Evolutionary conservation across 1,284 basidiomycete species (phyloP).

Genomic region (Porogramme epimiltina): DNA sequence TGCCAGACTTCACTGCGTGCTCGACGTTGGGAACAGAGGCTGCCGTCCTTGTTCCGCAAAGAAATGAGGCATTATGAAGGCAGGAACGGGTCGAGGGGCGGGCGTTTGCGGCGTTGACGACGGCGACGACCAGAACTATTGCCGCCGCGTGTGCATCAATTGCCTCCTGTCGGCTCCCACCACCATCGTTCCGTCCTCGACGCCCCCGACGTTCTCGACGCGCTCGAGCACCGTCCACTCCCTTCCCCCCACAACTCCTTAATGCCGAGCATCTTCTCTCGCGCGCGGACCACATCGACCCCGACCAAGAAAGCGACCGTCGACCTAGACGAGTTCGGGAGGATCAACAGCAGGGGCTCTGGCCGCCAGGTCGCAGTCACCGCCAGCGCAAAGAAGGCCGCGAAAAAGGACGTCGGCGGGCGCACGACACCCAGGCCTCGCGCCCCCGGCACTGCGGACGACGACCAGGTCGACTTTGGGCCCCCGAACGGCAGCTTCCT

Average conservation of each 20-base stretch:
- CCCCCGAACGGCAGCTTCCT: slow-evolving; percentile 68
- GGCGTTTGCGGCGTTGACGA: slow-evolving; percentile 17
- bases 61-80: slow-evolving; percentile 7
- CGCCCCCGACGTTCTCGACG: slow-evolving; percentile 17
- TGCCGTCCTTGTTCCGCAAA: slow-evolving; percentile 15
- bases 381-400: slow-evolving; percentile 40
- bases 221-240: slow-evolving; percentile 28
- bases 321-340: slow-evolving; percentile 66
- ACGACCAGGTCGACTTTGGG: slow-evolving; percentile 38
- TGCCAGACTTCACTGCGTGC: not conserved
- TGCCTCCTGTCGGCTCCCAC: slow-evolving; percentile 22
- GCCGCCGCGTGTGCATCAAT: slow-evolving; percentile 21
- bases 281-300: slow-evolving; percentile 53
- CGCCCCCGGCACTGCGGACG: slow-evolving; percentile 20
- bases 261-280: slow-evolving; percentile 62
- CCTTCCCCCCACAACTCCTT: slow-evolving; percentile 32
- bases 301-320: slow-evolving; percentile 38
- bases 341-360: slow-evolving; percentile 50
- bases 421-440: slow-evolving; percentile 40
- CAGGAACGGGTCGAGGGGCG: not conserved
- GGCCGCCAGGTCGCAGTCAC: slow-evolving; percentile 31
- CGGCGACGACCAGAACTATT: slow-evolving; percentile 14
- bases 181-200: slow-evolving; percentile 6
- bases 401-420: slow-evolving; percentile 50
- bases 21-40: not conserved